Conservation (phyloP, 352 stramenopile species). For the Plasmopara viticola region DNA sequence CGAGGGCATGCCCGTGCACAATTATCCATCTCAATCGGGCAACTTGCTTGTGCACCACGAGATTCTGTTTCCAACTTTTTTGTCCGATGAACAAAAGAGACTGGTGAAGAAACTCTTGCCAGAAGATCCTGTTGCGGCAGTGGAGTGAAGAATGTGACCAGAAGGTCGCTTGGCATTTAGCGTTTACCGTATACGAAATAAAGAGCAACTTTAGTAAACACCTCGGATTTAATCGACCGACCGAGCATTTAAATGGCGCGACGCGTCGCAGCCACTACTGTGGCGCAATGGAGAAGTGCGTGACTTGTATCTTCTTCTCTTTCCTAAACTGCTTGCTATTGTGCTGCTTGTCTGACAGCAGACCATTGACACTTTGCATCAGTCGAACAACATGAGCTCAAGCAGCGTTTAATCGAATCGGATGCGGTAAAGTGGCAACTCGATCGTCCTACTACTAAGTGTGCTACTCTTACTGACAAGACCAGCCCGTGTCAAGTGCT, state of each 20-base stretch:
- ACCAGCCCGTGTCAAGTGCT: constrained; percentile 15
- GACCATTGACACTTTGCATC: constrained; percentile 1
- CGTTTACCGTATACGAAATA: too few relatives aligned
- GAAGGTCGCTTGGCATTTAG: too few relatives aligned
- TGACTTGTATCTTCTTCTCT: not conserved
- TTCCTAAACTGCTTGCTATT: not conserved
- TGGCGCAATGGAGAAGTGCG: constrained; percentile 26
- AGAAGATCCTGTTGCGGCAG: constrained; percentile 14
- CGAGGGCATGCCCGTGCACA: constrained; percentile 96
- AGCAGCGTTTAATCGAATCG: constrained; percentile 37
- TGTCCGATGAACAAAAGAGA: constrained; percentile 86
- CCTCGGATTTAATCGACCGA: too few relatives aligned
- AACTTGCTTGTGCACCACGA: constrained; percentile 95
- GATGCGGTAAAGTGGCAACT: constrained; percentile 45
- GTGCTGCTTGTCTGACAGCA: constrained; percentile 3
- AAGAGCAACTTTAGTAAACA: too few relatives aligned
- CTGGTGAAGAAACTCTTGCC: constrained; percentile 51
- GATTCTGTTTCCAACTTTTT: constrained; percentile 89
- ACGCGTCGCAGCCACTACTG: not conserved
- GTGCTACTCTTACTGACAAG: constrained; percentile 2
- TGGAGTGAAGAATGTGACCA: constrained; percentile 11
- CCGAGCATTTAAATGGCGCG: too few relatives aligned
- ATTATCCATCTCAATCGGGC: constrained; percentile 82
- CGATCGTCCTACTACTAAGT: not conserved
- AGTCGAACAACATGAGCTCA: constrained; percentile 57